Percentiles rank a stretch among this genome's conserved stretches.
phyloP scores from a whole-genome alignment of 345 rosid species.

The Microcos paniculata region DNA sequence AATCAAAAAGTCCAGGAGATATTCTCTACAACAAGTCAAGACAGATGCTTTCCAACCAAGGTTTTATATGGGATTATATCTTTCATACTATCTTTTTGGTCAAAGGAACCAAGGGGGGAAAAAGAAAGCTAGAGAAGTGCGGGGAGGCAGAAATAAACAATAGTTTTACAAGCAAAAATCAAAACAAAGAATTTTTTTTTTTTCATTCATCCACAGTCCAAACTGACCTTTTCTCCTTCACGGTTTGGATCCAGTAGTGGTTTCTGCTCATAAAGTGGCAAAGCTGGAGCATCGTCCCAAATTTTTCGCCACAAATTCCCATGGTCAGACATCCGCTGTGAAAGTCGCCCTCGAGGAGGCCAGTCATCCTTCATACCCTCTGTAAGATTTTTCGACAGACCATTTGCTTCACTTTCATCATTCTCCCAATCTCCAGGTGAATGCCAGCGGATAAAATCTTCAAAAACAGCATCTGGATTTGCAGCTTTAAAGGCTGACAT shows the following conservation, averaged over 20 bases:
- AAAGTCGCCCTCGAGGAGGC: conserved; percentile 94
- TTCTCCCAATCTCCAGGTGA: conserved; percentile 96
- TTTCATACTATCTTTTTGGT: neutral
- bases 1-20: neutral
- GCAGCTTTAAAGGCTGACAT: conserved; percentile 99
- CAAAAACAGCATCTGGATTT: conserved; percentile 88
- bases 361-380: conserved; percentile 48
- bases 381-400: conserved; percentile 37
- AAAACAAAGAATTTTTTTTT: neutral
- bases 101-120: neutral
- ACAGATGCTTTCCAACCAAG: neutral
- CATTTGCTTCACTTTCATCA: conserved; percentile 35
- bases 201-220: neutral
- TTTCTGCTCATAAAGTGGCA: conserved; percentile 81
- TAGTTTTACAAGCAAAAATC: neutral
- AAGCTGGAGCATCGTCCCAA: conserved; percentile 83
- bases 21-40: neutral
- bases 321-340: conserved; percentile 84
- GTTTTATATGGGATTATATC: no score
- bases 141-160: neutral
- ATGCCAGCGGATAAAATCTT: conserved; percentile 99
- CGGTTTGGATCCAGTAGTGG: conserved; percentile 81
- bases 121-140: no score
- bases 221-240: conserved; percentile 89
- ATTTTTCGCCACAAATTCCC: conserved; percentile 89